A percentile compares a stretch with the other conserved stretches of the same genome.
phyloP scores from a whole-genome alignment of 768 basidiomycete species.

The Lepiota brunneoincarnata region DNA sequence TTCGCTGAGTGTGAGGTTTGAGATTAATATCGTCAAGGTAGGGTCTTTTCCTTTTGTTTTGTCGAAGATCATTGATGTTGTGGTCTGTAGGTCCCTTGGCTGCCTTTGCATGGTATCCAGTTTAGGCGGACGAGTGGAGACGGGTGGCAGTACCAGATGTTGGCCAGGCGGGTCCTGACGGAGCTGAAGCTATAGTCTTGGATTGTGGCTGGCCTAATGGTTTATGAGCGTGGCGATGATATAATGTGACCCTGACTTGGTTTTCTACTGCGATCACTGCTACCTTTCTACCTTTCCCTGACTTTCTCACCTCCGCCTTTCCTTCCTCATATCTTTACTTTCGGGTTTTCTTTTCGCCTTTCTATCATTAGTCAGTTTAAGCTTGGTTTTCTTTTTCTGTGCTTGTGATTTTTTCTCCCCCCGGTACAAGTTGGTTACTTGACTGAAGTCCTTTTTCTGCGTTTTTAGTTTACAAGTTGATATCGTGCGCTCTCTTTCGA shows the following conservation, averaged over 20 bases:
- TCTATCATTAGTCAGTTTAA: not conserved
- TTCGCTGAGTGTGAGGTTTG: constrained; percentile 88
- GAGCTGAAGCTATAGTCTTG: constrained; percentile 70
- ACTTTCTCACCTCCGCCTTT: not conserved
- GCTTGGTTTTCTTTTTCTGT: not conserved
- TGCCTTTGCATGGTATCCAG: constrained; percentile 93
- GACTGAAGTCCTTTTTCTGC: not conserved
- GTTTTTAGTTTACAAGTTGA: not conserved
- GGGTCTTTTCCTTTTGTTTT: not conserved
- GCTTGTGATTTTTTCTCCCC: not conserved
- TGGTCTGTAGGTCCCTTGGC: constrained; percentile 74
- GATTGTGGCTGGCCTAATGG: not conserved
- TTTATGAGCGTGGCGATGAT: too few relatives aligned
- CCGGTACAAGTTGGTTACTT: too few relatives aligned
- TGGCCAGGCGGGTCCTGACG: constrained; percentile 83
- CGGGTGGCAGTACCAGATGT: constrained; percentile 97
- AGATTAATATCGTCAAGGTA: constrained; percentile 97
- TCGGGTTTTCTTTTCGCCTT: not conserved
- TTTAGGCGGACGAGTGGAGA: constrained; percentile 90
- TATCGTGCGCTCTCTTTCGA: not conserved
- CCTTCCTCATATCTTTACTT: not conserved
- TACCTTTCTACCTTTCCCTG: not conserved
- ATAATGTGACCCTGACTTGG: not conserved
- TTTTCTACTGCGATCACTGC: not conserved
- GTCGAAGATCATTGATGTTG: not conserved